These are phyloP conservation scores for Penicilliopsis zonata DNA, from an alignment of 495 filamentous ascomycete genomes.

Conservation along the genomic window DNA sequence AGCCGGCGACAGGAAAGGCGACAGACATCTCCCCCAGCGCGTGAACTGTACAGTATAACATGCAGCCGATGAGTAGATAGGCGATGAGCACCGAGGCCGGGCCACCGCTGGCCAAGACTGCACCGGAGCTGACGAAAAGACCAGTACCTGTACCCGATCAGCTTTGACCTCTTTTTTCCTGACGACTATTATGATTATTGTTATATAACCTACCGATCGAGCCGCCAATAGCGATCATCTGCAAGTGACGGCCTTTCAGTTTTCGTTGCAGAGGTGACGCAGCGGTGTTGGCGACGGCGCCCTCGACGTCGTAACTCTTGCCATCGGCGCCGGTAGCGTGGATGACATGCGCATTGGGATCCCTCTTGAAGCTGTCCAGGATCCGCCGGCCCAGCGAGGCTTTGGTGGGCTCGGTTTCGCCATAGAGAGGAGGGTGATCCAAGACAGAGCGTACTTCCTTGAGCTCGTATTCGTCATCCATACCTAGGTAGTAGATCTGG, in stretches of 20 bases:
- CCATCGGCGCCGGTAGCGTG: conserved; percentile 42
- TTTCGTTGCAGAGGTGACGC: conserved; percentile 61
- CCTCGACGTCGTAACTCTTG: conserved; percentile 60
- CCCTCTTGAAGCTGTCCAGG: conserved; percentile 70
- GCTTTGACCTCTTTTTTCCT: background rate
- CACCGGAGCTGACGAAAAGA: conserved; percentile 80
- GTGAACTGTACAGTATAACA: conserved; percentile 88
- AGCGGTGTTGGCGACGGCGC: conserved; percentile 63
- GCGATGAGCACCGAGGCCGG: conserved; percentile 77
- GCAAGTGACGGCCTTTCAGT: conserved; percentile 75
- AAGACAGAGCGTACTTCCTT: conserved; percentile 15
- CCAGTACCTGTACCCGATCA: conserved; percentile 53
- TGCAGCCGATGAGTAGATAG: conserved; percentile 70
- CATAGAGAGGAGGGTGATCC: conserved; percentile 20
- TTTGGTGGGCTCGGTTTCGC: conserved; percentile 20
- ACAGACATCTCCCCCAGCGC: conserved; percentile 90
- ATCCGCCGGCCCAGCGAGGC: conserved; percentile 34
- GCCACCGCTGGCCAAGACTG: conserved; percentile 64
- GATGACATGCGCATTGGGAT: conserved; percentile 54
- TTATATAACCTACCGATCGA: conserved; percentile 58
- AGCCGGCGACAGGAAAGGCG: conserved; percentile 80
- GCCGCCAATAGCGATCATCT: conserved; percentile 96
- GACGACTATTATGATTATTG: no score
- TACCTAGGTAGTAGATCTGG: no score
- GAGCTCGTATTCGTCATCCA: conserved; percentile 27